These are phyloP conservation scores for Auricularia sp. DNA, from an alignment of 768 basidiomycete species.

Conservation along the genomic window DNA sequence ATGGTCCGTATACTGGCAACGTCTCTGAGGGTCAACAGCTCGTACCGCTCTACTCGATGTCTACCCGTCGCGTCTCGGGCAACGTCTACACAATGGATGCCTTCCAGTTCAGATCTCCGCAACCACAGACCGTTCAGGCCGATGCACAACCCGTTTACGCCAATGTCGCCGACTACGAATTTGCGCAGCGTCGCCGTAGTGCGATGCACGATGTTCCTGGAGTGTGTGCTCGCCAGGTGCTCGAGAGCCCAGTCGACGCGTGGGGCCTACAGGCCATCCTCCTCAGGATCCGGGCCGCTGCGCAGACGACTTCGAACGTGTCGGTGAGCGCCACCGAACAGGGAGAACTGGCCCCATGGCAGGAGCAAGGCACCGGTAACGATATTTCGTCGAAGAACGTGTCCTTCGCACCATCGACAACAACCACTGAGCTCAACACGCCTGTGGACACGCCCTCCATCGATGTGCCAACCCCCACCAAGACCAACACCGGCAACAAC, in stretches of 20 bases:
- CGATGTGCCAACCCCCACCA: not conserved
- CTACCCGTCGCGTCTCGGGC: not conserved
- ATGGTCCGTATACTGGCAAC: not conserved
- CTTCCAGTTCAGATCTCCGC: not conserved
- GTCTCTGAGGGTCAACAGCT: not conserved
- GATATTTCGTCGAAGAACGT: not conserved
- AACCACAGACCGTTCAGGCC: not conserved
- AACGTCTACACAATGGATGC: not conserved
- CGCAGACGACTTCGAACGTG: not conserved
- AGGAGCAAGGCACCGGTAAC: not conserved
- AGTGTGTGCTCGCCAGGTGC: not conserved
- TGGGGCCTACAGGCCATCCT: not conserved
- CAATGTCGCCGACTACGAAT: not conserved
- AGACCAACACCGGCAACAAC: not conserved
- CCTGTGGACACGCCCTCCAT: not conserved
- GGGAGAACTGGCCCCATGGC: not conserved
- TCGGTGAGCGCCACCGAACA: not conserved
- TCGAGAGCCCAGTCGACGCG: conserved; percentile 1
- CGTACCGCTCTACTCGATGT: not conserved
- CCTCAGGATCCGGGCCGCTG: not conserved
- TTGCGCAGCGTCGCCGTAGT: not conserved
- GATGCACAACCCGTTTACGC: not conserved
- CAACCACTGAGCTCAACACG: not conserved
- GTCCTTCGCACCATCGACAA: not conserved
- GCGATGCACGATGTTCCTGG: not conserved